A percentile compares a stretch with the other conserved stretches of the same genome.
Evolutionary conservation across 2,329 filamentous ascomycete genomes (phyloP).

Genomic region (Aspergillus amoenus): DNA sequence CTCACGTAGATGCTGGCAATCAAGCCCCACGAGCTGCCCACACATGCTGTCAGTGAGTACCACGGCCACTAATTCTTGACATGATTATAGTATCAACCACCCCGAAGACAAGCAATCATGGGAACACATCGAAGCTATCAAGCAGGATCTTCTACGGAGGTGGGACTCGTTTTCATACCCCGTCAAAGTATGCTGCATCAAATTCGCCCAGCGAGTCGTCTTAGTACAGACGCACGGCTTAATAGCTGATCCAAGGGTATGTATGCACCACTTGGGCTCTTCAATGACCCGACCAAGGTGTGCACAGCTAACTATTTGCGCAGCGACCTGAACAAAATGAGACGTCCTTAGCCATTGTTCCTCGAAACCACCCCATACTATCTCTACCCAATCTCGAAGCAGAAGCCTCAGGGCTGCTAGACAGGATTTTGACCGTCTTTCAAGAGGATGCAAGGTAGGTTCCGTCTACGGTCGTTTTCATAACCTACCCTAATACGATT

Average conservation of each 20-base stretch:
- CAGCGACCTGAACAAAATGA: conserved; percentile 74
- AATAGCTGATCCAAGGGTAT: conserved; percentile 78
- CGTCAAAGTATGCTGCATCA: conserved; percentile 90
- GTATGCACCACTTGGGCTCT: conserved; percentile 29
- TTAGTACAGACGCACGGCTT: conserved; percentile 85
- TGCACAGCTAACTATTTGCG: conserved; percentile 11
- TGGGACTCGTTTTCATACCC: conserved; percentile 79
- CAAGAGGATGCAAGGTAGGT: conserved; percentile 79
- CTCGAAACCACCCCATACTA: conserved; percentile 77
- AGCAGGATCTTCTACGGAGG: conserved; percentile 79
- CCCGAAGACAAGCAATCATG: conserved; percentile 77
- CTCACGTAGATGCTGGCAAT: conserved; percentile 21
- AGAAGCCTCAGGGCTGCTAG: conserved; percentile 85
- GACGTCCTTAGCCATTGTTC: conserved; percentile 82
- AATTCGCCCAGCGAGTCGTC: conserved; percentile 92
- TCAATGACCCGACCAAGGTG: not conserved
- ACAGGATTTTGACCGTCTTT: conserved; percentile 79
- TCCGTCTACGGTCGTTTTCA: not conserved
- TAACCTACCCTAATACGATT: conserved; percentile 8
- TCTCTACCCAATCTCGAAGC: conserved; percentile 82
- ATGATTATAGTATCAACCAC: conserved; percentile 71
- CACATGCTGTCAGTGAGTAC: not conserved
- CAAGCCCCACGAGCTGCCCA: not conserved
- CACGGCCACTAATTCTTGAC: conserved; percentile 31
- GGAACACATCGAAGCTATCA: conserved; percentile 86